These are phyloP conservation scores for Linaria vulgaris DNA, from an alignment of 257 asterid species.

Conservation along the genomic window DNA sequence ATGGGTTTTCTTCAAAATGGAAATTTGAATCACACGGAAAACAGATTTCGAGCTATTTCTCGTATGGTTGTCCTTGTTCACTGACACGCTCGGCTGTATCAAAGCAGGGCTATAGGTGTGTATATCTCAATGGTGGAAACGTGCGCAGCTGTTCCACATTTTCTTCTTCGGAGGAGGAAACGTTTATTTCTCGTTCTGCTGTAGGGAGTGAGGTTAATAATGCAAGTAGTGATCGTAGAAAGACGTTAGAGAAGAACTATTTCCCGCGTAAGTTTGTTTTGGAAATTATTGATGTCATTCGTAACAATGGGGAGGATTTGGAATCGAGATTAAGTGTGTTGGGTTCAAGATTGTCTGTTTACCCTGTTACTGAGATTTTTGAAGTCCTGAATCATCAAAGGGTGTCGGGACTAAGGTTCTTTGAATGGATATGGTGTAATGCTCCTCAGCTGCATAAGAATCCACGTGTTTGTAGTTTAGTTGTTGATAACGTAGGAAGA, in stretches of 20 bases:
- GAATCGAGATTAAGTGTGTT: constrained; percentile 42
- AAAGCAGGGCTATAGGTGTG: constrained; percentile 5
- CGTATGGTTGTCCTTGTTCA: not conserved
- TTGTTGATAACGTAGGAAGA: constrained; percentile 67
- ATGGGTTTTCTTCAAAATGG: constrained; percentile 21
- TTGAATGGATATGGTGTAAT: constrained; percentile 54
- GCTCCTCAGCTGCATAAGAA: constrained; percentile 38
- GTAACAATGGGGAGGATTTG: constrained; percentile 40
- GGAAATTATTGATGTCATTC: constrained; percentile 49
- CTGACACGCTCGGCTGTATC: constrained; percentile 2
- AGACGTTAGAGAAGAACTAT: constrained; percentile 20
- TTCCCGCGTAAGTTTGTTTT: constrained; percentile 25
- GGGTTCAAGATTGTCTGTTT: constrained; percentile 29
- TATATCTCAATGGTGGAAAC: constrained; percentile 11
- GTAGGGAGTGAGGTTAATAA: constrained; percentile 29
- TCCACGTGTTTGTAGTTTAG: constrained; percentile 54
- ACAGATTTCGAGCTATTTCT: constrained; percentile 3
- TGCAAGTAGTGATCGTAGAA: constrained; percentile 1
- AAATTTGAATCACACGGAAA: constrained; percentile 4
- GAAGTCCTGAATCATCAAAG: constrained; percentile 44
- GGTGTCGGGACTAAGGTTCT: constrained; percentile 60
- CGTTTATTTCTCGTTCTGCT: constrained; percentile 12
- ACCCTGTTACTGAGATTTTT: constrained; percentile 45
- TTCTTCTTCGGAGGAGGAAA: constrained; percentile 23
- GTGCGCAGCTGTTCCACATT: constrained; percentile 26